Percentiles rank a stretch among this genome's conserved stretches.
Conservation (phyloP, 345 rosid genomes). For the Sisymbrium irio region DNA sequence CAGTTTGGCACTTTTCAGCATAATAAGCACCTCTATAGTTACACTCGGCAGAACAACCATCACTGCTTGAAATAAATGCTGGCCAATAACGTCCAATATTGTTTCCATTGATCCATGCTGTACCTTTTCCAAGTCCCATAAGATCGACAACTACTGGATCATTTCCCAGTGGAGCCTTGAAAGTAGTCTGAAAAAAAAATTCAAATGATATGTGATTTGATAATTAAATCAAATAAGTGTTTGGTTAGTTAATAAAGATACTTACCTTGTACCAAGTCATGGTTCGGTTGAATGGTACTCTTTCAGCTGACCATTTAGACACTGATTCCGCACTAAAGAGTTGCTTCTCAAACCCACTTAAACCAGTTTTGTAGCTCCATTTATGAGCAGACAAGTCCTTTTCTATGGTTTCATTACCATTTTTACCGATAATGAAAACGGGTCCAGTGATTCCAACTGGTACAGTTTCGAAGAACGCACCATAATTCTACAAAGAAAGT, state of each 20-base stretch:
- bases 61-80: background rate
- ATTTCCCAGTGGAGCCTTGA: constrained; percentile 46
- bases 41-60: constrained; percentile 40
- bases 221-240: background rate
- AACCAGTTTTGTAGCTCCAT: constrained; percentile 59
- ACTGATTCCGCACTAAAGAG: constrained; percentile 3
- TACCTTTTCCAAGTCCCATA: constrained; percentile 61
- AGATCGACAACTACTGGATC: constrained; percentile 60
- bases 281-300: constrained; percentile 35
- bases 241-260: background rate
- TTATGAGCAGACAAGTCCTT: constrained; percentile 49
- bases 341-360: constrained; percentile 39
- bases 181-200: constrained; percentile 34
- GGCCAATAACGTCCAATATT: constrained; percentile 62
- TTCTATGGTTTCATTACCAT: constrained; percentile 38
- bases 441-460: constrained; percentile 44
- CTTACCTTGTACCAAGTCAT: constrained; percentile 68
- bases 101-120: constrained; percentile 58
- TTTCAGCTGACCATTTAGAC: constrained; percentile 31
- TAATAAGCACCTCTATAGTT: constrained; percentile 41
- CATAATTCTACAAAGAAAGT: constrained; percentile 41
- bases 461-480: constrained; percentile 35
- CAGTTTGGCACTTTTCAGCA: constrained; percentile 30
- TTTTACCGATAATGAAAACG: constrained; percentile 37
- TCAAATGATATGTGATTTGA: background rate